Percentiles rank a stretch among this genome's conserved stretches.
These are phyloP conservation scores for Hypoxylon sp. DNA, from an alignment of 2,329 filamentous ascomycete genomes.

Conservation along the genomic window DNA sequence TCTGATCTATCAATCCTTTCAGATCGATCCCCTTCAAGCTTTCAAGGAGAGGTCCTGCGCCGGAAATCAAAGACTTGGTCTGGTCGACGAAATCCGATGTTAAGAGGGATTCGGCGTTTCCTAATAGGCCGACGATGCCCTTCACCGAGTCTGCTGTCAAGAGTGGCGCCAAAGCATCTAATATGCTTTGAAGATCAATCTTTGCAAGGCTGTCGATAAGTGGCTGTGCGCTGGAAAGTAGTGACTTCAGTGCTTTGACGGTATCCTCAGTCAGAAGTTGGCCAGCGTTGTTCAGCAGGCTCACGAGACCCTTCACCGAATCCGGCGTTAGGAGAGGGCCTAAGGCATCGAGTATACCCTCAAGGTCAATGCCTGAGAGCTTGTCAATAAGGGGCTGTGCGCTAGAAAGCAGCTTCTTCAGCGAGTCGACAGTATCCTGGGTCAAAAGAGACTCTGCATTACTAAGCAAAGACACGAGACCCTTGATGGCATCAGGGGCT, in stretches of 20 bases:
- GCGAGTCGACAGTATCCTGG: slow-evolving; percentile 44
- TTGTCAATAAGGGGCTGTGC: slow-evolving; percentile 54
- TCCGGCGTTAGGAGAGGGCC: slow-evolving; percentile 54
- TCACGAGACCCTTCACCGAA: slow-evolving; percentile 53
- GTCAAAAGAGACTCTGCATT: slow-evolving; percentile 59
- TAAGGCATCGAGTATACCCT: slow-evolving; percentile 51
- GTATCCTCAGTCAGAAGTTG: slow-evolving; percentile 54
- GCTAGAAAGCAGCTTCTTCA: slow-evolving; percentile 47
- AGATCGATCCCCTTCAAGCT: slow-evolving; percentile 54
- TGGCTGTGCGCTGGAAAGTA: slow-evolving; percentile 50
- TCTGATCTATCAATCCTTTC: slow-evolving; percentile 53
- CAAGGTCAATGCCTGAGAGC: slow-evolving; percentile 40
- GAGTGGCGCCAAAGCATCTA: slow-evolving; percentile 56
- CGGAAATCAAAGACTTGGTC: slow-evolving; percentile 50
- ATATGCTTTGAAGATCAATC: slow-evolving; percentile 56
- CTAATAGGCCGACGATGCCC: slow-evolving; percentile 51
- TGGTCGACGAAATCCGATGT: slow-evolving; percentile 50
- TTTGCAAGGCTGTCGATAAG: slow-evolving; percentile 53
- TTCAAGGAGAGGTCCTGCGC: slow-evolving; percentile 50
- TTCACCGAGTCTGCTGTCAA: slow-evolving; percentile 54
- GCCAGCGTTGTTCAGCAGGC: slow-evolving; percentile 57
- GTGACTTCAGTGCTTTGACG: slow-evolving; percentile 46
- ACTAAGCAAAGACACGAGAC: slow-evolving; percentile 54
- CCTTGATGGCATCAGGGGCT: slow-evolving; percentile 53
- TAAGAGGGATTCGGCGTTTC: slow-evolving; percentile 53